Evolutionary conservation across 106 monocot genomes (phyloP).

Genomic region (Vanilla planifolia): DNA sequence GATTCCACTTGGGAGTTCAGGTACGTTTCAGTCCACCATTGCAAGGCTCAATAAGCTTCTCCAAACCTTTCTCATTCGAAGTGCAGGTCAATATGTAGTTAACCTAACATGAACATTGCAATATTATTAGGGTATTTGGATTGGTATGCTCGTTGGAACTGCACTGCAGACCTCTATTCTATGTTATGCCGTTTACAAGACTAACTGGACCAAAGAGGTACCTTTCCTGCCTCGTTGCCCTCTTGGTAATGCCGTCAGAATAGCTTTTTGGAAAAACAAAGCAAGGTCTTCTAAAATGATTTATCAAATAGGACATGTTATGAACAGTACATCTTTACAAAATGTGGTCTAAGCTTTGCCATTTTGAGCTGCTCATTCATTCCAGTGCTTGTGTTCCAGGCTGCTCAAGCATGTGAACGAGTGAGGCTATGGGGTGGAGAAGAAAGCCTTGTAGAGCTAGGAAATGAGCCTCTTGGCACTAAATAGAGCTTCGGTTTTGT

Average conservation of each 20-base stretch:
- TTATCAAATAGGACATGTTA: too few species aligned
- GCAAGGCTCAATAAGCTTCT: too few species aligned
- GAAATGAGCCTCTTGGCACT: background rate
- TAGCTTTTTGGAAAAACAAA: too few species aligned
- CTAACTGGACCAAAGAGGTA: constrained; percentile 68
- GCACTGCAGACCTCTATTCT: constrained; percentile 54
- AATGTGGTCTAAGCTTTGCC: background rate
- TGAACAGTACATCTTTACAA: background rate
- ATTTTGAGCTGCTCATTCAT: background rate
- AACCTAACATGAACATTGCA: background rate
- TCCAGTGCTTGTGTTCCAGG: constrained; percentile 49
- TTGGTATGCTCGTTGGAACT: constrained; percentile 84
- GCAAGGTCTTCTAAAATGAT: too few species aligned
- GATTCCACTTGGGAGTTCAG: constrained; percentile 26
- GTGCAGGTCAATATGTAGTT: too few species aligned
- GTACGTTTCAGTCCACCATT: background rate
- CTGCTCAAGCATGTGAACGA: constrained; percentile 49
- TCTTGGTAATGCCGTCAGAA: too few species aligned
- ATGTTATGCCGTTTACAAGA: constrained; percentile 41
- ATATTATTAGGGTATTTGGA: constrained; percentile 78
- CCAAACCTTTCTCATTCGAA: background rate
- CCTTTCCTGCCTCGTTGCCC: background rate
- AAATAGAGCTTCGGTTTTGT: too few species aligned
- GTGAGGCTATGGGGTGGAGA: constrained; percentile 63
- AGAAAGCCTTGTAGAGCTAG: background rate